Evolutionary conservation across 495 filamentous ascomycete species (phyloP).

Genomic region (Trypethelium eluteriae): DNA sequence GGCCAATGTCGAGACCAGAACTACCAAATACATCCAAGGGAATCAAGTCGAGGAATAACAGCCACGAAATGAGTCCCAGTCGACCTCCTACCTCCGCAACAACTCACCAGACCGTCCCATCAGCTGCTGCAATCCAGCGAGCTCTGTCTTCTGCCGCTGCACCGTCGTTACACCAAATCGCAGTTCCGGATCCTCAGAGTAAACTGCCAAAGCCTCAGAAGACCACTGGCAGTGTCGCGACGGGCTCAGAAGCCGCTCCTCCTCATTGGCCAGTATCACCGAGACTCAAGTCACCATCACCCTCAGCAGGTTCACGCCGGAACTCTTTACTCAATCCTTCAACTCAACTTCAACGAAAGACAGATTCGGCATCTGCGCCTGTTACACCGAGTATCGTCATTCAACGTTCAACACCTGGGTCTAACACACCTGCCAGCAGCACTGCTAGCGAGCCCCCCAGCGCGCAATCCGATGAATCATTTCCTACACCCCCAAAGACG

Average conservation of each 20-base stretch:
- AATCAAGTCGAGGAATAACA: conserved; percentile 59
- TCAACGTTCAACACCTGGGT: conserved; percentile 45
- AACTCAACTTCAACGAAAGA: conserved; percentile 21
- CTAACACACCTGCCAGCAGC: conserved; percentile 46
- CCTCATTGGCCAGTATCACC: conserved; percentile 62
- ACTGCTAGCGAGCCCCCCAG: conserved; percentile 17
- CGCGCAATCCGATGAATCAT: conserved; percentile 4
- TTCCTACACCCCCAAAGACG: conserved; percentile 37
- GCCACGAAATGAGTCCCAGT: conserved; percentile 60
- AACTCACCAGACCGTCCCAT: conserved; percentile 43
- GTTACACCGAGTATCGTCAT: conserved; percentile 46
- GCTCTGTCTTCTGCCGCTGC: conserved; percentile 57
- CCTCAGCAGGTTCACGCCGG: conserved; percentile 37
- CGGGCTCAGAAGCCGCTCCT: conserved; percentile 41
- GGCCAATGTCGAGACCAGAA: conserved; percentile 16
- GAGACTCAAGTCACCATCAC: conserved; percentile 61
- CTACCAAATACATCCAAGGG: conserved; percentile 23
- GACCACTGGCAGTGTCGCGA: conserved; percentile 33
- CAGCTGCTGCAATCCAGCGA: conserved; percentile 55
- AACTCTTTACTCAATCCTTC: conserved; percentile 31
- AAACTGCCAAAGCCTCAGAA: conserved; percentile 59
- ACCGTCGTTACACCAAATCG: conserved; percentile 48
- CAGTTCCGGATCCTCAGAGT: conserved; percentile 47
- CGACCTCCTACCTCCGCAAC: conserved; percentile 43
- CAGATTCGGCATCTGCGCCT: conserved; percentile 13